These are phyloP conservation scores for Fusarium equiseti DNA, from an alignment of 2,329 filamentous ascomycete species.

Conservation along the genomic window DNA sequence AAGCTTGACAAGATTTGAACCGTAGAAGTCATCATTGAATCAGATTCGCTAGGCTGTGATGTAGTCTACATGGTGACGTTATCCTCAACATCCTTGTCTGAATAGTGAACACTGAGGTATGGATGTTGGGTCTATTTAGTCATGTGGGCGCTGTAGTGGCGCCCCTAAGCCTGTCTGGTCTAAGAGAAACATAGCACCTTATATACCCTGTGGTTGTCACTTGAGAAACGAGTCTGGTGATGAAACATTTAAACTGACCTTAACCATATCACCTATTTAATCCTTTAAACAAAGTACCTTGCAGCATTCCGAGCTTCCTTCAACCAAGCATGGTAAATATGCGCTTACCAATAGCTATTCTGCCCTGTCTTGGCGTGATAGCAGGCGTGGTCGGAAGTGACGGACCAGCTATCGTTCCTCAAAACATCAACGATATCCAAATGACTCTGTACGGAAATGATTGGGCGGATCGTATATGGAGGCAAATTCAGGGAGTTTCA, in stretches of 20 bases:
- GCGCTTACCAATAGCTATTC: slow-evolving; percentile 16
- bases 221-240: slow-evolving; percentile 23
- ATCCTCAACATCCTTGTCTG: slow-evolving; percentile 12
- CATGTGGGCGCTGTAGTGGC: slow-evolving; percentile 27
- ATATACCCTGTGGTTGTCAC: slow-evolving; percentile 17
- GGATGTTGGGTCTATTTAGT: slow-evolving; percentile 27
- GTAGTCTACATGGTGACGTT: slow-evolving; percentile 28
- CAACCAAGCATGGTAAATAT: slow-evolving; percentile 2
- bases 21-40: not conserved
- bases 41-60: not conserved
- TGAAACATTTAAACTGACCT: slow-evolving; percentile 9
- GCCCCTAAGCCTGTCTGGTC: slow-evolving; percentile 21
- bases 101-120: not conserved
- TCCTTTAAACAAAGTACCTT: not conserved
- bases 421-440: slow-evolving; percentile 16
- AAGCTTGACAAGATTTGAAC: not conserved
- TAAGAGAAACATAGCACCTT: slow-evolving; percentile 1
- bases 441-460: slow-evolving; percentile 21
- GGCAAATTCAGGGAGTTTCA: slow-evolving; percentile 28
- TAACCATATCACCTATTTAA: not conserved
- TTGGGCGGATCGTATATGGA: slow-evolving; percentile 39
- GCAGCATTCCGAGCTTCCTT: not conserved
- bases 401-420: slow-evolving; percentile 10
- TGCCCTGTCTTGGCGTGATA: slow-evolving; percentile 24
- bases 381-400: slow-evolving; percentile 16